Evolutionary conservation across 1,139 yeast species (phyloP).

Genomic region (Magnusiomyces fungicola): DNA sequence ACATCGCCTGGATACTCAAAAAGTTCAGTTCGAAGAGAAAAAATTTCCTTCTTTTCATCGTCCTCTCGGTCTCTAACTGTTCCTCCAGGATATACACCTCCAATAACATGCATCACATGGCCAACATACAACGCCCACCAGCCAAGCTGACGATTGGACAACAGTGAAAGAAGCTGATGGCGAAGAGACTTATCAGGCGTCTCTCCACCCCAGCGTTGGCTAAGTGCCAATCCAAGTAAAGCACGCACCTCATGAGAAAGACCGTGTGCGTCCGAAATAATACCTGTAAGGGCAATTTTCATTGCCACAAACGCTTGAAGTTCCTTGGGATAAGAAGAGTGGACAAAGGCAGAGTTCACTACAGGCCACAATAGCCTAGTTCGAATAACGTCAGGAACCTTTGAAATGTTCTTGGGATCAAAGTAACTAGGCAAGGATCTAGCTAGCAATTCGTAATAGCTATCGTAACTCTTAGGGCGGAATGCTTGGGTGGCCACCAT

Average conservation of each 20-base stretch:
- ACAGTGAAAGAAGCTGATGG: conserved; percentile 35
- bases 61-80: conserved; percentile 30
- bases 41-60: background rate
- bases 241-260: conserved; percentile 59
- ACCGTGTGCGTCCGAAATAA: conserved; percentile 63
- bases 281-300: conserved; percentile 59
- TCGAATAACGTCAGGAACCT: conserved; percentile 49
- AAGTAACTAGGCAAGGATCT: conserved; percentile 42
- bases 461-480: conserved; percentile 51
- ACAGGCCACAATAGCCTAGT: conserved; percentile 56
- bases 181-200: conserved; percentile 43
- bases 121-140: conserved; percentile 69
- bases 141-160: conserved; percentile 26
- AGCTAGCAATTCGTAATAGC: conserved; percentile 43
- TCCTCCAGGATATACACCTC: conserved; percentile 72
- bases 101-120: conserved; percentile 59
- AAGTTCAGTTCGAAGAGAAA: background rate
- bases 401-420: conserved; percentile 3
- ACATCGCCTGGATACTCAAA: too few relatives aligned
- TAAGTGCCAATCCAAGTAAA: conserved; percentile 55
- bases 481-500: conserved; percentile 56
- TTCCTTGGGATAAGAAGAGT: conserved; percentile 64
- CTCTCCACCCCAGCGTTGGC: conserved; percentile 73
- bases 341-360: conserved; percentile 62
- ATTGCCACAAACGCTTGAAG: conserved; percentile 63